A percentile compares a stretch with the other conserved stretches of the same genome.
Conservation (phyloP, 148 eudicot genomes). For the Chenopodium berlandieri region DNA sequence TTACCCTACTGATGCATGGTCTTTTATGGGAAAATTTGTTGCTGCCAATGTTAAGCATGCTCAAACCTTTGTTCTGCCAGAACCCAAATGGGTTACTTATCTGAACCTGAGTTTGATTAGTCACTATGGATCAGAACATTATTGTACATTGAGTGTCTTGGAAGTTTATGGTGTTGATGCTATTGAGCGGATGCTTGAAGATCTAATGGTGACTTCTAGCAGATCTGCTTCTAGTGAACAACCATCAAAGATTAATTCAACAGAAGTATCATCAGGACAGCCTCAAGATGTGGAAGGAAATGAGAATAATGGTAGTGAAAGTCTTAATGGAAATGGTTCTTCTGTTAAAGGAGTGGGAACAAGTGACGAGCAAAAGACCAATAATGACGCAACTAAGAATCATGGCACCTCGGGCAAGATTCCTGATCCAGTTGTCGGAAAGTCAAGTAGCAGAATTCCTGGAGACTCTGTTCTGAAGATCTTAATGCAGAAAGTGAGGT, state of each 20-base stretch:
- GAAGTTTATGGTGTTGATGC: slow-evolving; percentile 95
- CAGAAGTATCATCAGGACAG: slow-evolving; percentile 31
- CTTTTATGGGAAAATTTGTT: slow-evolving; percentile 59
- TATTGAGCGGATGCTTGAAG: slow-evolving; percentile 90
- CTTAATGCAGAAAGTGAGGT: slow-evolving; percentile 80
- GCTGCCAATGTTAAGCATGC: slow-evolving; percentile 80
- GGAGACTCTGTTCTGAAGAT: slow-evolving; percentile 80
- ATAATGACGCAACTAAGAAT: slow-evolving; percentile 36
- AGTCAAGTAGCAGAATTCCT: slow-evolving; percentile 61
- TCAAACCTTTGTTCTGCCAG: slow-evolving; percentile 69
- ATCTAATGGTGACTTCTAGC: slow-evolving; percentile 61
- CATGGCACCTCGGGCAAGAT: slow-evolving; percentile 30
- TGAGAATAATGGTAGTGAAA: slow-evolving; percentile 35
- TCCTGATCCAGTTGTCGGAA: slow-evolving; percentile 48
- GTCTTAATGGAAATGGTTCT: slow-evolving; percentile 30
- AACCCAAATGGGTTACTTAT: slow-evolving; percentile 85
- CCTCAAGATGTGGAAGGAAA: slow-evolving; percentile 35
- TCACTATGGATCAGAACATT: slow-evolving; percentile 86
- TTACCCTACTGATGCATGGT: slow-evolving; percentile 80
- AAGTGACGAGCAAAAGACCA: slow-evolving; percentile 36
- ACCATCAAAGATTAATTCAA: slow-evolving; percentile 39
- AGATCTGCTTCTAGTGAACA: slow-evolving; percentile 33
- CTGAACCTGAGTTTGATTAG: slow-evolving; percentile 63
- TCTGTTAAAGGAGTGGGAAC: slow-evolving; percentile 40
- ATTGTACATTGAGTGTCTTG: slow-evolving; percentile 73